Base-by-base conservation (phyloP, 2,329 filamentous ascomycete species). In the Aspergillus vadensis region DNA sequence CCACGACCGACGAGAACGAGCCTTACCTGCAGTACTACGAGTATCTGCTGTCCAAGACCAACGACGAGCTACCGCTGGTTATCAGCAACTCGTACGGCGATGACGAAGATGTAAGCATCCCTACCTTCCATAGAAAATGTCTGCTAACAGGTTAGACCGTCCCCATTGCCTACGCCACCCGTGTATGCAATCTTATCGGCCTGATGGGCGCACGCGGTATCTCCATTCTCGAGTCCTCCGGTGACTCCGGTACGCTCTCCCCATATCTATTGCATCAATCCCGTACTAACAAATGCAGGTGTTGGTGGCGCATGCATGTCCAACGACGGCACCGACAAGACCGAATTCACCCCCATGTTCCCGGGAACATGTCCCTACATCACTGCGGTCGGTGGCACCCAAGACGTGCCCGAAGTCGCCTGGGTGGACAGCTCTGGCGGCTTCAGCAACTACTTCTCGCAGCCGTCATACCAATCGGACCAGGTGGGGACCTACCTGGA, bases 151-250 rank as follows among this genome's bases (percentile, higher is more conserved):
- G 2, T 4, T 84, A 89, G 67, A 82, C 84, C 5, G 80, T 91
- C 0, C 88, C 88, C 0, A 69, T 77, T 2, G 81, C 82, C 10
- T 91, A 89, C 68, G 85, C 86, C 17, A 77, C 79, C 51, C 81
- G 82, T 54, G 85, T 88, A 12, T 91, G 88, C 77, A 81, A 84
- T 63, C 79, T 86, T 64, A 87, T 89, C 67, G 85, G 83, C 47
- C 83, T 88, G 66, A 84, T 90, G 32, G 87, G 86, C n/a, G 83
- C 85, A 1, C 85, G 87, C 43, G 88, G 88, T n/a, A 82, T 88
- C 4, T 84, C 84, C 1, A 79, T 90, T n/a, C 75, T 90, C 30
- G 86, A 88, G 70, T 80, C 83, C 10, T 85, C 83, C 2, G 86
- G 87, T 6, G 86, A 89, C 68, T 72, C 74, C 30, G 69, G 68